Evolutionary conservation across 176 grass and related monocot species (phyloP).

Genomic region (Oryza nivara): DNA sequence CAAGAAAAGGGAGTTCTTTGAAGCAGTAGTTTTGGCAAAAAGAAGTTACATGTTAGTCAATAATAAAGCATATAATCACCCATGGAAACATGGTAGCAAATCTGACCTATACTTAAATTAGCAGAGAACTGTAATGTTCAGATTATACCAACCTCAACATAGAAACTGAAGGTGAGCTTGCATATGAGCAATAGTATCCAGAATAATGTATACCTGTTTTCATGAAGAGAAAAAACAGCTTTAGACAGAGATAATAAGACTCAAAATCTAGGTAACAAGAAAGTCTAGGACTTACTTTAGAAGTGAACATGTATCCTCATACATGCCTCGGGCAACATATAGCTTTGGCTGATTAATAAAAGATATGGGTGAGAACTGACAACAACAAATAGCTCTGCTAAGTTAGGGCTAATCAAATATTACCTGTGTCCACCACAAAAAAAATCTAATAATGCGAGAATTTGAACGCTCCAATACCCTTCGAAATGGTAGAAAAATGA

Average conservation of each 20-base stretch:
- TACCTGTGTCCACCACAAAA: conserved; percentile 99
- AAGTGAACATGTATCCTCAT: conserved; percentile 79
- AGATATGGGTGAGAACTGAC: conserved; percentile 31
- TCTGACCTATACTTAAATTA: neutral
- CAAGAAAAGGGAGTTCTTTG: too few relatives aligned
- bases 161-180: conserved; percentile 95
- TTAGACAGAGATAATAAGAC: conserved; percentile 23
- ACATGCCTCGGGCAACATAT: conserved; percentile 95
- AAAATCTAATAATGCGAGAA: conserved; percentile 60
- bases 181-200: conserved; percentile 98
- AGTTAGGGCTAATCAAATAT: conserved; percentile 12
- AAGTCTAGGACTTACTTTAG: conserved; percentile 68
- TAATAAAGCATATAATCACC: conserved; percentile 5
- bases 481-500: conserved; percentile 78
- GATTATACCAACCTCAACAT: conserved; percentile 81
- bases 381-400: conserved; percentile 31
- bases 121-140: neutral
- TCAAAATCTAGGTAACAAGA: conserved; percentile 27
- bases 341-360: conserved; percentile 70
- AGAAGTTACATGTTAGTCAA: neutral
- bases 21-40: too few relatives aligned
- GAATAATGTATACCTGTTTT: conserved; percentile 83
- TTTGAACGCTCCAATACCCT: conserved; percentile 70
- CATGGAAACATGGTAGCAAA: neutral
- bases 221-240: conserved; percentile 24